Conservation (phyloP, 1,284 basidiomycete genomes). For the Moniliophthora roreri region DNA sequence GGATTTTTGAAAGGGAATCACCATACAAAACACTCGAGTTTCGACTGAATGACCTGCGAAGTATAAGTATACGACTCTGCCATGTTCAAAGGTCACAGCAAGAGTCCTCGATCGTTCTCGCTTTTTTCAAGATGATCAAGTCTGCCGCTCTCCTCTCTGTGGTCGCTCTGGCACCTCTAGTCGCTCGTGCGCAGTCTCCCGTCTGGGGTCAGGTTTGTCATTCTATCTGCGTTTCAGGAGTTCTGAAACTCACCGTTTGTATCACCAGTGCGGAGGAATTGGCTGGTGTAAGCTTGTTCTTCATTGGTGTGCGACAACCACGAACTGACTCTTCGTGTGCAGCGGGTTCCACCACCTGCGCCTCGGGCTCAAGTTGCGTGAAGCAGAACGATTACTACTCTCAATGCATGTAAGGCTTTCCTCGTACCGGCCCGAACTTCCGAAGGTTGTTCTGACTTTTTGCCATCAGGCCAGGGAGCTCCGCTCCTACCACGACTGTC, state of each 20-base stretch:
- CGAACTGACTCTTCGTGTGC: slow-evolving; percentile 5
- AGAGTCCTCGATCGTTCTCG: neutral
- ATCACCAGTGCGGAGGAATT: slow-evolving; percentile 48
- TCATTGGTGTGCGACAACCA: neutral
- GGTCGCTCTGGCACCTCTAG: slow-evolving; percentile 42
- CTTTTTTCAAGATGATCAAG: neutral
- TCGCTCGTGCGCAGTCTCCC: slow-evolving; percentile 40
- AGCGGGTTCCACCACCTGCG: slow-evolving; percentile 52
- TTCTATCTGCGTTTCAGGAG: too few relatives aligned
- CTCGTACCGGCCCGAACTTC: neutral
- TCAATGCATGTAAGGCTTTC: slow-evolving; percentile 50
- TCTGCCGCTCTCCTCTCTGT: slow-evolving; percentile 44
- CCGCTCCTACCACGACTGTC: slow-evolving; percentile 13
- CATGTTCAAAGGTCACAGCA: too few relatives aligned
- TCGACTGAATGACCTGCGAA: neutral
- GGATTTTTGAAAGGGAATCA: slow-evolving; percentile 4
- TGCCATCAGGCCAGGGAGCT: slow-evolving; percentile 25
- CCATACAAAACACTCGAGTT: neutral
- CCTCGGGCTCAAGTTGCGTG: slow-evolving; percentile 38
- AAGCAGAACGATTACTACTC: slow-evolving; percentile 51
- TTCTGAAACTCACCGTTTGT: too few relatives aligned
- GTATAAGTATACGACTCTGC: neutral
- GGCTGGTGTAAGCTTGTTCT: slow-evolving; percentile 42
- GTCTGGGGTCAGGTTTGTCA: slow-evolving; percentile 24
- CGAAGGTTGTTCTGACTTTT: slow-evolving; percentile 13